Evolutionary conservation across 2,329 filamentous ascomycete genomes (phyloP).

Genomic region (Aureobasidium vineae): DNA sequence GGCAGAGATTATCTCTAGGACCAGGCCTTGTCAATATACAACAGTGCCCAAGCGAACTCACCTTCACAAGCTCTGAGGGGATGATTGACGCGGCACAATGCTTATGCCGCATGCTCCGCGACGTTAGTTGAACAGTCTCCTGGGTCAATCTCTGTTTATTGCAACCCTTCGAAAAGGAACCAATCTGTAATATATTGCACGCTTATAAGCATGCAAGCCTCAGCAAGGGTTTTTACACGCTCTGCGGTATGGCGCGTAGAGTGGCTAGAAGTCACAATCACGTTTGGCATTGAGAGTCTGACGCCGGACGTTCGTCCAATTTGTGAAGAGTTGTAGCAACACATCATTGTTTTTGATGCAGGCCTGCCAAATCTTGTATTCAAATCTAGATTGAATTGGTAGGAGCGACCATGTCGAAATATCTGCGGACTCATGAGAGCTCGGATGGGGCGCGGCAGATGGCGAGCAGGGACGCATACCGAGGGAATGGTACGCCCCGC

Average conservation of each 20-base stretch:
- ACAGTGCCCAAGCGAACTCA: neutral
- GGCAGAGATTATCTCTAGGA: neutral
- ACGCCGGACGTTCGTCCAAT: neutral
- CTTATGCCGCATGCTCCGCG: neutral
- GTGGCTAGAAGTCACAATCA: neutral
- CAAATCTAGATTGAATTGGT: neutral
- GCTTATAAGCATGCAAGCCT: neutral
- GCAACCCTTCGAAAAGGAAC: too few species aligned
- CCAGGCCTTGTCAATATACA: neutral
- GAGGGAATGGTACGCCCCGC: neutral
- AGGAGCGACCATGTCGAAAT: neutral
- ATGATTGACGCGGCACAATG: neutral
- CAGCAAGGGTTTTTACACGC: neutral
- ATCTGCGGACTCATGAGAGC: neutral
- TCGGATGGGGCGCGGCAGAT: conserved; percentile 2
- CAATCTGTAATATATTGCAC: neutral
- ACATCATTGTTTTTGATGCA: neutral
- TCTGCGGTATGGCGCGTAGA: neutral
- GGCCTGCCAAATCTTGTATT: neutral
- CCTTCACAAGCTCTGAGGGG: neutral
- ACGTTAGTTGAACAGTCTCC: neutral
- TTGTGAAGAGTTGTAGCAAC: neutral
- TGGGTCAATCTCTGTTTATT: neutral
- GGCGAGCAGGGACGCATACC: neutral
- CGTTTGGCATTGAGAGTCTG: neutral